A percentile compares a stretch with the other conserved stretches of the same genome.
phyloP scores from a whole-genome alignment of 768 basidiomycete species.

The Amyloporia xantha region DNA sequence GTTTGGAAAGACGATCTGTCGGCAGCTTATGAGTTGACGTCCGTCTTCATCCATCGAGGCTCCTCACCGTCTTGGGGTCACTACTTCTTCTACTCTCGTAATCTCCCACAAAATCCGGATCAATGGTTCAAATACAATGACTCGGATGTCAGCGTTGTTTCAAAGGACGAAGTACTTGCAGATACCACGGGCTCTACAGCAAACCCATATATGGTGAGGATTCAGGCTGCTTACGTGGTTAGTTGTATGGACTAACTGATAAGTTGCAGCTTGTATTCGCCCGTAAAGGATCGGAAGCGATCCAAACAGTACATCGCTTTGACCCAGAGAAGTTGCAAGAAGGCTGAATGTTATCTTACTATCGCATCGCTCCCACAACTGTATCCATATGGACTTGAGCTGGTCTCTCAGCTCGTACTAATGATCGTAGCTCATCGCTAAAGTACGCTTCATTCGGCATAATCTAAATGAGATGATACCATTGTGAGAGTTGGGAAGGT shows the following conservation, averaged over 20 bases:
- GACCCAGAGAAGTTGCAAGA: slow-evolving; percentile 18
- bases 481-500: too few relatives aligned
- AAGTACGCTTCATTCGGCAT: neutral
- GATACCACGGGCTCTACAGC: slow-evolving; percentile 88
- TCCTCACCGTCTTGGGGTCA: slow-evolving; percentile 84
- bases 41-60: slow-evolving; percentile 93
- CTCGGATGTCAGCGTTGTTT: slow-evolving; percentile 70
- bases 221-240: neutral
- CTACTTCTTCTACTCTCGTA: slow-evolving; percentile 92
- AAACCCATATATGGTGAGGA: slow-evolving; percentile 80
- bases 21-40: slow-evolving; percentile 83
- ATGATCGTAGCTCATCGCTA: neutral
- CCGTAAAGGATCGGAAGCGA: slow-evolving; percentile 69
- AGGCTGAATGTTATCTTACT: neutral
- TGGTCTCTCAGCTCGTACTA: neutral
- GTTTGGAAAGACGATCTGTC: slow-evolving; percentile 65
- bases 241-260: neutral
- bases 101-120: slow-evolving; percentile 74
- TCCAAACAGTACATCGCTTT: slow-evolving; percentile 75
- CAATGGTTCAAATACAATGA: slow-evolving; percentile 98
- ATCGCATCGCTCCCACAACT: neutral
- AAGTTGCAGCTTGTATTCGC: slow-evolving; percentile 69
- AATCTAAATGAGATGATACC: neutral
- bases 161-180: slow-evolving; percentile 77
- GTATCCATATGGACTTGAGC: neutral